Base-by-base conservation (phyloP, 495 filamentous ascomycete genomes). In the Neurospora sp. region DNA sequence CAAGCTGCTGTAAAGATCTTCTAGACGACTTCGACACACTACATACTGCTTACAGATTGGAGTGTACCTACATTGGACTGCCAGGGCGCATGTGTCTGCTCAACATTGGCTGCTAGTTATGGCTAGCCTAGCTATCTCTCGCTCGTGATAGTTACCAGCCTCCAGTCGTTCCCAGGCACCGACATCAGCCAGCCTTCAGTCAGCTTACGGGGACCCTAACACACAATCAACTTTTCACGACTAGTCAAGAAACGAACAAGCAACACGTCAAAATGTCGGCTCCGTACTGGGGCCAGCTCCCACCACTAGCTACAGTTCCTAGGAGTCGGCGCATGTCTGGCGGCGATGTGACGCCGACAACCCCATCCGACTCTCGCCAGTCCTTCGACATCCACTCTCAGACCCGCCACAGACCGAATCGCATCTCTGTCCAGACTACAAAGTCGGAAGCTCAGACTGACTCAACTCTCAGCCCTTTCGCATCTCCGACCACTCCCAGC, bases 401-500 rank as follows among this genome's bases (percentile, higher is more conserved):
- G 71, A 71, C 75, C 48, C 78, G 74, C 37, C 72, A 82, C 65
- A 78, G 75, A 75, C 77, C 82, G 72, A 82, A 82, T 75, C 81
- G 84, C 71, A 74, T 74, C 70, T 84, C 83, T 22, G 73, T 79
- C 59, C 83, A 85, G 77, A 83, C 83, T 75, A 79, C 81, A 77
- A 82, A 79, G 74, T 83, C 84, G 73, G 81, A 83, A 70, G 82
- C 82, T 59, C 81, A 80, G 41, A 84, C 85, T 73, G 82, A 87
- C 16, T 85, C 85, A 40, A 87, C 85, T 35, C 77, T 84, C 71
- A 86, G 84, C 72, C 83, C 86, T 65, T 84, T 84, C 71, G 84
- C 77, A 70, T 87, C 85, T 44, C 86, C 86, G 16, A 83, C 83
- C 68, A 76, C 81, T 69, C 84, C 86, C 31, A 84, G 78, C 75